These are phyloP conservation scores for Aspergillus sp. DNA, from an alignment of 2,329 filamentous ascomycete genomes.

Conservation along the genomic window DNA sequence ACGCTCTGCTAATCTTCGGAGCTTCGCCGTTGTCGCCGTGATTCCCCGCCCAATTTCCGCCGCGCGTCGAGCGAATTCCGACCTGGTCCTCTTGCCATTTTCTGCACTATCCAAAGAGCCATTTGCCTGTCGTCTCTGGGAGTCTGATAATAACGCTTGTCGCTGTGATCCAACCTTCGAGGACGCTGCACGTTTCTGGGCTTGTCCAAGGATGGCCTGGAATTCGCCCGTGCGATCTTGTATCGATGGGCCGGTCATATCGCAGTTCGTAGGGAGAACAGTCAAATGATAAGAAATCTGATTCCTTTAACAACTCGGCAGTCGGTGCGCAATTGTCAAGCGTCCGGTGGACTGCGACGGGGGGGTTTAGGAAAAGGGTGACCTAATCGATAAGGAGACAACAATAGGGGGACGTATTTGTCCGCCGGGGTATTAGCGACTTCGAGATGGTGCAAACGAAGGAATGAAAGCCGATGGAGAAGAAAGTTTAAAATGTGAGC, in stretches of 20 bases:
- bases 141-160: conserved; percentile 73
- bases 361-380: conserved; percentile 9
- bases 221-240: conserved; percentile 98
- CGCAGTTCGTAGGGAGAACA: conserved; percentile 13
- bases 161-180: conserved; percentile 77
- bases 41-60: conserved; percentile 92
- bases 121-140: conserved; percentile 62
- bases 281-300: neutral
- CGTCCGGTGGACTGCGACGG: neutral
- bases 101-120: conserved; percentile 56
- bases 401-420: conserved; percentile 25
- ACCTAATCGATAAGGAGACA: conserved; percentile 37
- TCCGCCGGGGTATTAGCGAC: conserved; percentile 11
- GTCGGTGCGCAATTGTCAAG: neutral
- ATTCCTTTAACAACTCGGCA: neutral
- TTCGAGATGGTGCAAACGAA: neutral
- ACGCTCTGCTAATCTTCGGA: conserved; percentile 88
- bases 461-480: neutral
- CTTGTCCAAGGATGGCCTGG: conserved; percentile 82
- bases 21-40: conserved; percentile 86
- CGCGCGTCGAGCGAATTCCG: conserved; percentile 89
- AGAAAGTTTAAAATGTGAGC: neutral
- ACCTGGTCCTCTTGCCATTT: conserved; percentile 57
- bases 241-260: conserved; percentile 67
- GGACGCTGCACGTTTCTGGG: conserved; percentile 74